phyloP scores from a whole-genome alignment of 2,329 filamentous ascomycete species.

The Lachnellula hyalina region DNA sequence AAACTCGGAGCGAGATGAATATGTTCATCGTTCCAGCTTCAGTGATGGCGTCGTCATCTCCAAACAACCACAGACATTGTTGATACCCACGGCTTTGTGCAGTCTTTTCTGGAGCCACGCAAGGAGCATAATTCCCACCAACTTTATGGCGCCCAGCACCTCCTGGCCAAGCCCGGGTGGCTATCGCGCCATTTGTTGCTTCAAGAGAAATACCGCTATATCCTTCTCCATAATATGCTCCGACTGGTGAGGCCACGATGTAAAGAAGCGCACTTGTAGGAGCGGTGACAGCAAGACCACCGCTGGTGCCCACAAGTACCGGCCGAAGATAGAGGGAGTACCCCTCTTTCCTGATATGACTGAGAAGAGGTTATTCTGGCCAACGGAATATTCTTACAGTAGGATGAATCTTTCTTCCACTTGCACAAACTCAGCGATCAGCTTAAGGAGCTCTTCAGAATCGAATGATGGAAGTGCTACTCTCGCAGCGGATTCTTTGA shows the following conservation, averaged over 20 bases:
- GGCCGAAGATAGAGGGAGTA: slow-evolving; percentile 95
- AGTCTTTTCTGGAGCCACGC: slow-evolving; percentile 94
- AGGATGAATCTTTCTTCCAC: slow-evolving; percentile 85
- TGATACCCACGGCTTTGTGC: slow-evolving; percentile 90
- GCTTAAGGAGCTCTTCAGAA: slow-evolving; percentile 64
- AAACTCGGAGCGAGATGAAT: slow-evolving; percentile 80
- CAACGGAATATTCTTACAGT: not conserved
- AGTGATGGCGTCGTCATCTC: slow-evolving; percentile 90
- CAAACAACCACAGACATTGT: slow-evolving; percentile 97
- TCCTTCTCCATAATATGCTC: slow-evolving; percentile 95
- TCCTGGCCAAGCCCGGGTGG: slow-evolving; percentile 86
- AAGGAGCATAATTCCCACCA: slow-evolving; percentile 96
- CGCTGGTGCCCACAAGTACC: slow-evolving; percentile 95
- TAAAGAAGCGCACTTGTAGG: slow-evolving; percentile 88
- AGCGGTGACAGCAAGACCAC: slow-evolving; percentile 86
- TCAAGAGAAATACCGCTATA: slow-evolving; percentile 97
- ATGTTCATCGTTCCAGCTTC: slow-evolving; percentile 99
- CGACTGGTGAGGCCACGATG: slow-evolving; percentile 92
- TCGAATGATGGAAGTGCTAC: slow-evolving; percentile 91
- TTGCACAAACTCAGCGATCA: slow-evolving; percentile 75
- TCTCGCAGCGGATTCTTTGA: slow-evolving; percentile 86
- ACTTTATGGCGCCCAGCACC: slow-evolving; percentile 98
- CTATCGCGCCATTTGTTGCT: slow-evolving; percentile 83
- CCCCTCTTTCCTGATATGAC: slow-evolving; percentile 61
- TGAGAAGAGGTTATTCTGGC: not conserved